Evolutionary conservation across 2,329 filamentous ascomycete species (phyloP).

Genomic region (Epichloe brachyelytri): DNA sequence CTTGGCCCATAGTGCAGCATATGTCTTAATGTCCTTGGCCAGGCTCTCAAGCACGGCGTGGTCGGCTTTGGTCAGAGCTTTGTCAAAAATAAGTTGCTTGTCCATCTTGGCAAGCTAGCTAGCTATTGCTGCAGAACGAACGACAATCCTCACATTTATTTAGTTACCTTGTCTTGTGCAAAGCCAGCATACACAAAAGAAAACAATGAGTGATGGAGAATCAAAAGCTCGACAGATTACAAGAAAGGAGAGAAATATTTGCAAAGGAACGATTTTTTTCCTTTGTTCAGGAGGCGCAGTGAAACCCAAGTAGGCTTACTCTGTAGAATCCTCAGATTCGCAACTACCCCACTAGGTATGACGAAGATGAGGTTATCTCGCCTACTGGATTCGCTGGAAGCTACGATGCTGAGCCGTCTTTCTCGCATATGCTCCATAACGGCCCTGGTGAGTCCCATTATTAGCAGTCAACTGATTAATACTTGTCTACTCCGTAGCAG

Average conservation of each 20-base stretch:
- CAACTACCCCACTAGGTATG: neutral
- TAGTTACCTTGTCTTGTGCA: neutral
- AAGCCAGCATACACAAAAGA: neutral
- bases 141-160: neutral
- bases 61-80: constrained; percentile 29
- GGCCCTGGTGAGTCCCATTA: neutral
- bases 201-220: neutral
- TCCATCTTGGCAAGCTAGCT: constrained; percentile 10
- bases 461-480: neutral
- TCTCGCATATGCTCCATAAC: neutral
- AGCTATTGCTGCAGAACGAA: neutral
- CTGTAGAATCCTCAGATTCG: neutral
- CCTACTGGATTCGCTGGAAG: neutral
- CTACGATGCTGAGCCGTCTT: neutral
- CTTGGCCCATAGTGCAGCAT: neutral
- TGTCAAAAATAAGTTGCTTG: constrained; percentile 21
- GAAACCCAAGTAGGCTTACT: too few relatives aligned
- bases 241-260: too few relatives aligned
- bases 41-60: constrained; percentile 26
- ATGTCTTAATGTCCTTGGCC: constrained; percentile 22
- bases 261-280: too few relatives aligned
- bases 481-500: too few relatives aligned
- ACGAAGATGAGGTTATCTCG: constrained; percentile 2
- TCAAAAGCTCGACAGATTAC: too few relatives aligned
- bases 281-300: too few relatives aligned